Evolutionary conservation across 495 filamentous ascomycete species (phyloP).

Genomic region (Penicillium herquei): DNA sequence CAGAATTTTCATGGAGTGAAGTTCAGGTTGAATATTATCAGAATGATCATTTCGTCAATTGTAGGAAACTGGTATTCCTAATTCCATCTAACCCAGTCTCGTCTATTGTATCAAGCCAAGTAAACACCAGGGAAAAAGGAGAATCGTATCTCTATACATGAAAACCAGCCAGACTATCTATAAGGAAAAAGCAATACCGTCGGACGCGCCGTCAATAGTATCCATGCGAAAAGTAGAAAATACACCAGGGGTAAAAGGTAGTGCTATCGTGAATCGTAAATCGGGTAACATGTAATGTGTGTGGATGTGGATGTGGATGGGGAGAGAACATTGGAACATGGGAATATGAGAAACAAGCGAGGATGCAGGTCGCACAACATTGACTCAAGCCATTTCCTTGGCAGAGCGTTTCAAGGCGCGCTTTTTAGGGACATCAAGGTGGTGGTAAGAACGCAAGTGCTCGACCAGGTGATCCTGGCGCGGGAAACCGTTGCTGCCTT

Average conservation of each 20-base stretch:
- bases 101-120: too few species aligned
- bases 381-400: constrained; percentile 21
- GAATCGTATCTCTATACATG: neutral
- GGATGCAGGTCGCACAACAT: neutral
- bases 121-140: too few species aligned
- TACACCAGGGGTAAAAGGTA: neutral
- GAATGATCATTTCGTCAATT: too few species aligned
- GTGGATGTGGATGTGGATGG: neutral
- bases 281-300: neutral
- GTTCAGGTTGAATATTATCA: too few species aligned
- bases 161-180: too few species aligned
- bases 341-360: neutral
- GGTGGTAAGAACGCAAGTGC: constrained; percentile 78
- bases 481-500: constrained; percentile 74
- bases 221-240: neutral
- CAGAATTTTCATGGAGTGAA: too few species aligned
- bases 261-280: neutral
- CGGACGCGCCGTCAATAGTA: too few species aligned
- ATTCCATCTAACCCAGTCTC: too few species aligned
- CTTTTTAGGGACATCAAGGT: constrained; percentile 49
- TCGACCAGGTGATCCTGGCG: constrained; percentile 86
- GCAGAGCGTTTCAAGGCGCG: constrained; percentile 31
- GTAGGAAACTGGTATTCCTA: too few species aligned
- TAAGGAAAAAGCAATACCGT: too few species aligned
- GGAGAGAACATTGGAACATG: neutral